phyloP scores from a whole-genome alignment of 2,329 filamentous ascomycete species.

The Raffaelea albimanens region DNA sequence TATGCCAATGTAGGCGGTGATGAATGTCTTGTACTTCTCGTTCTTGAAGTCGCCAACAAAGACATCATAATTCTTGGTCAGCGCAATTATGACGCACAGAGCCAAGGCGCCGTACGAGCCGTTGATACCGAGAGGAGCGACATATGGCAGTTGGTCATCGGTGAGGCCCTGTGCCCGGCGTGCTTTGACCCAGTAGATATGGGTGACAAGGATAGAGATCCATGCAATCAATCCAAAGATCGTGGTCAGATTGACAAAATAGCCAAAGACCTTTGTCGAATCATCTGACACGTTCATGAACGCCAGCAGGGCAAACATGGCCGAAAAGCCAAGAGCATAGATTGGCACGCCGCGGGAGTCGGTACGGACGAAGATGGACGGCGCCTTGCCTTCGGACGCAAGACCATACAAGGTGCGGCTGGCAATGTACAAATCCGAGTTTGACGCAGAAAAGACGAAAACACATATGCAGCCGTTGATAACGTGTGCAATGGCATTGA shows the following conservation, averaged over 20 bases:
- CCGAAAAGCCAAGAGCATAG: conserved; percentile 23
- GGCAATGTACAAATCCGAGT: conserved; percentile 43
- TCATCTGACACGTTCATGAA: conserved; percentile 29
- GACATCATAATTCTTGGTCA: conserved; percentile 14
- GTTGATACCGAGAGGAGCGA: conserved; percentile 24
- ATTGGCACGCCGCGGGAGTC: conserved; percentile 26
- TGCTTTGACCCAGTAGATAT: conserved; percentile 25
- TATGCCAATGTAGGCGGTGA: conserved; percentile 43
- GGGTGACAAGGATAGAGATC: conserved; percentile 27
- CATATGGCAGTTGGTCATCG: conserved; percentile 23
- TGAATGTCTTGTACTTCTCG: conserved; percentile 32
- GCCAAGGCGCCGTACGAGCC: conserved; percentile 22
- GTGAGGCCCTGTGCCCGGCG: conserved; percentile 26
- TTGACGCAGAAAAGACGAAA: conserved; percentile 48
- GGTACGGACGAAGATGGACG: conserved; percentile 23
- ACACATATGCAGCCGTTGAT: conserved; percentile 51
- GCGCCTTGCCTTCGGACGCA: conserved; percentile 28
- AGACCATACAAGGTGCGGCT: conserved; percentile 30
- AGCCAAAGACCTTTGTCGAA: conserved; percentile 26
- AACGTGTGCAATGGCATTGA: conserved; percentile 41
- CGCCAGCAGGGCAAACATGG: conserved; percentile 24
- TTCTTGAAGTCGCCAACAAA: conserved; percentile 32
- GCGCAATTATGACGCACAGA: conserved; percentile 6
- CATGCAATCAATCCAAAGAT: conserved; percentile 33
- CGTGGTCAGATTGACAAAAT: conserved; percentile 30